Evolutionary conservation across 768 basidiomycete genomes (phyloP).

Genomic region (Piloderma croceum): DNA sequence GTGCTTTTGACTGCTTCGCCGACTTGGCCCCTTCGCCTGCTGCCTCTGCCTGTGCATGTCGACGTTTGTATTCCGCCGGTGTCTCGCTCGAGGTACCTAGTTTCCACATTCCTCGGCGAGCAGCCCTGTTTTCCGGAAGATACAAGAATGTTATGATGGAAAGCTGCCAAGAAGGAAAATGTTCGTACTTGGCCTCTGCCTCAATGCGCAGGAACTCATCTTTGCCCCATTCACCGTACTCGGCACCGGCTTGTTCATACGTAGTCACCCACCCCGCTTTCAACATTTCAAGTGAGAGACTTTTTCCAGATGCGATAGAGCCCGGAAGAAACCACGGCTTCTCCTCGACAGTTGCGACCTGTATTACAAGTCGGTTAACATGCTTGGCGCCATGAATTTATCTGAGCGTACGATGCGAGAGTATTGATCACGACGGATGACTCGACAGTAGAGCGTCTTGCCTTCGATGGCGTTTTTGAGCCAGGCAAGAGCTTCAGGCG

Average conservation of each 20-base stretch:
- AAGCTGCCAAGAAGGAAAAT: not conserved
- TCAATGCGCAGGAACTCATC: conserved; percentile 60
- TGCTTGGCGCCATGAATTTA: no score
- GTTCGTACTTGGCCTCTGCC: conserved; percentile 57
- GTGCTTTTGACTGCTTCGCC: not conserved
- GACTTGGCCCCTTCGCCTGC: not conserved
- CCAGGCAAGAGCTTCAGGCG: conserved; percentile 72
- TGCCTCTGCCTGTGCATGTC: conserved; percentile 34
- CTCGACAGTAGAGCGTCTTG: conserved; percentile 61
- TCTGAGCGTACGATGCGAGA: conserved; percentile 72
- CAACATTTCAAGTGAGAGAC: conserved; percentile 69
- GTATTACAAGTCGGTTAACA: conserved; percentile 1
- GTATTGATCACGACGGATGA: conserved; percentile 79
- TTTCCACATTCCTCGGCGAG: conserved; percentile 73
- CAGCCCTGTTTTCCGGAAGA: conserved; percentile 34
- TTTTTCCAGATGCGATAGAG: conserved; percentile 40
- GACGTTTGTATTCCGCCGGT: conserved; percentile 77
- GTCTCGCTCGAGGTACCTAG: conserved; percentile 50
- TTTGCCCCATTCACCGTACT: conserved; percentile 67
- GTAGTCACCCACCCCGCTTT: conserved; percentile 69
- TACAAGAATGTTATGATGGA: not conserved
- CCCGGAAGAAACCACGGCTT: conserved; percentile 51
- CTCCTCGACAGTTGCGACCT: conserved; percentile 66
- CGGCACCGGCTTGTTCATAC: conserved; percentile 75
- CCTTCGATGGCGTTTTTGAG: conserved; percentile 52